Evolutionary conservation across 208 protist genomes (phyloP), one percentile per base, ranked within the genome.

Genomic region (Angomonas desouzai): DNA sequence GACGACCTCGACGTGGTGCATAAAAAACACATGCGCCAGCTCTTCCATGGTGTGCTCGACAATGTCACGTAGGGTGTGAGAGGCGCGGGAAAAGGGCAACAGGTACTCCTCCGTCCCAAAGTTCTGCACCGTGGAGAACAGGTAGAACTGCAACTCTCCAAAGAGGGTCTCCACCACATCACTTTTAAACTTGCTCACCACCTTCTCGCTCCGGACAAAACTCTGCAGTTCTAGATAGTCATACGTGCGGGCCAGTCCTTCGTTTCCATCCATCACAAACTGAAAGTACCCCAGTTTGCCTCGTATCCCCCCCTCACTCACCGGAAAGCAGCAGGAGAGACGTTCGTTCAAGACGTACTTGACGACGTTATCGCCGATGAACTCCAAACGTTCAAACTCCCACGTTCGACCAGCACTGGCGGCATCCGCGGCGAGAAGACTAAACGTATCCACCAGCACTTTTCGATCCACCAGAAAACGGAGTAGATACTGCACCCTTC

Each of bases 131-230:
- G 86, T 86, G 27, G 80, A 75, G 83, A 84, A 92, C 22, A 96
- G 63, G 60, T 79, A 93, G 22, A 91, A 66, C 68, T 96, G 86
- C 62, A 96, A 71, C 69, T 96, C 86, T 0, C 82, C 89, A 80
- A 93, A 93, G 16, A 96, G 70, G 16, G 87, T 90, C 70, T 96
- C 89, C 11, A 96, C 83, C 1, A 93, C 81, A 73, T 96, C 89
- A 68, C 85, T 92, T 62, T 96, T 96, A 62, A 96, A 93, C 68
- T 96, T 96, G 72, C 86, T 93, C 56, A 96, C 89, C 0, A 96
- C 83, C 27, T 76, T 76, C 38, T 81, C 66, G 64, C 84, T 91
- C n/a, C 66, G 28, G 0, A 82, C 87, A 27, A 92, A 68, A 27
- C 82, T 64, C 61, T 96, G 85, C 16, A 96, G 66, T 58, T 89